Percentiles rank a stretch among this genome's conserved stretches.
phyloP scores from a whole-genome alignment of 2,329 filamentous ascomycete species.

The Pestalotiopsis sp. region DNA sequence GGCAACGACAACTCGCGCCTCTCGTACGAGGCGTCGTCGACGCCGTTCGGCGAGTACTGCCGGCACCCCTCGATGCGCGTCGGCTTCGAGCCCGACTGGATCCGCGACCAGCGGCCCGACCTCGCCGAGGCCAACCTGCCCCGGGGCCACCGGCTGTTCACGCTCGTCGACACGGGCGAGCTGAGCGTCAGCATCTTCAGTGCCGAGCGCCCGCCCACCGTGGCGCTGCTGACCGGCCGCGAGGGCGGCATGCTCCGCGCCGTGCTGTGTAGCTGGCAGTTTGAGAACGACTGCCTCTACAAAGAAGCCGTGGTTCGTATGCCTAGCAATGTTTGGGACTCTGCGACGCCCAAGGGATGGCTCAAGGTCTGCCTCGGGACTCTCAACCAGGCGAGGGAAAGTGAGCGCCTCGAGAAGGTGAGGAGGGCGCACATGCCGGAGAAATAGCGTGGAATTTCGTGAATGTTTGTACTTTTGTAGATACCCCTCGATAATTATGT shows the following conservation, averaged over 20 bases:
- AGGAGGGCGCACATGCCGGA: neutral
- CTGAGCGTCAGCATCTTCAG: constrained; percentile 32
- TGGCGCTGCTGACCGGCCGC: constrained; percentile 29
- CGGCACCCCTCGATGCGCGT: constrained; percentile 22
- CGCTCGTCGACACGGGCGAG: constrained; percentile 33
- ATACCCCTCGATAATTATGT: neutral
- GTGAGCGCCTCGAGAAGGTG: neutral
- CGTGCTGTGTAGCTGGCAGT: constrained; percentile 28
- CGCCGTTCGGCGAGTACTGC: constrained; percentile 19
- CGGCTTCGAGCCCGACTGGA: constrained; percentile 26
- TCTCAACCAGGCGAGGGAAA: constrained; percentile 16
- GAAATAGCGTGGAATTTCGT: neutral
- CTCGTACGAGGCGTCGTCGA: constrained; percentile 26
- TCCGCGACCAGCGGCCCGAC: constrained; percentile 7
- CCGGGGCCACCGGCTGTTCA: constrained; percentile 30
- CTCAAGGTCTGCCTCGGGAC: constrained; percentile 22
- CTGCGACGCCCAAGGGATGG: constrained; percentile 23
- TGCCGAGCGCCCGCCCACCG: constrained; percentile 30
- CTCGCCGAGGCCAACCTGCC: constrained; percentile 16
- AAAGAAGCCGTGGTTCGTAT: constrained; percentile 26
- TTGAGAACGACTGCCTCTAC: constrained; percentile 24
- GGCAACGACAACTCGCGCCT: constrained; percentile 25
- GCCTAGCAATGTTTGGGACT: constrained; percentile 20
- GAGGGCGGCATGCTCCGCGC: constrained; percentile 35
- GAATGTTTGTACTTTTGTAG: neutral